Evolutionary conservation across 2,329 filamentous ascomycete species (phyloP).

Genomic region (Fusarium staphyleae): DNA sequence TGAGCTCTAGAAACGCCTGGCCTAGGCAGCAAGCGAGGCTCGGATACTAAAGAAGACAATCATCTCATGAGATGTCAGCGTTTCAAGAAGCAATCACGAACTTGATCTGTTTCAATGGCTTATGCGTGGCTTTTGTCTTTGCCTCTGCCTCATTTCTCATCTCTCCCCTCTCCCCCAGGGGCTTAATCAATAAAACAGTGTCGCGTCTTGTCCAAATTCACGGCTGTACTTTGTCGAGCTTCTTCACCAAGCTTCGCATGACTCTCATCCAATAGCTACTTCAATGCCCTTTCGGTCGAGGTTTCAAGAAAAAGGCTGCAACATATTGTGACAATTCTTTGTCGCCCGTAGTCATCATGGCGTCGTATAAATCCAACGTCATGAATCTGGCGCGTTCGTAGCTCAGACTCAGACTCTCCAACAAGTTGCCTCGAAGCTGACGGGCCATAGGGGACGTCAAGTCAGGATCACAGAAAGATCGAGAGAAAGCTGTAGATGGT

Average conservation of each 20-base stretch:
- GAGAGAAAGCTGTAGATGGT: constrained; percentile 53
- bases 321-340: neutral
- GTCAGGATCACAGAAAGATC: constrained; percentile 47
- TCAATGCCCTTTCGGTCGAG: constrained; percentile 1
- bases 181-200: constrained; percentile 4
- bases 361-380: constrained; percentile 45
- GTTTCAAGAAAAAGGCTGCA: constrained; percentile 8
- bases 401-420: neutral
- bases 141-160: neutral
- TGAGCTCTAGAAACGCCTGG: neutral
- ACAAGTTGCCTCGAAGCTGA: constrained; percentile 17
- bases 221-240: constrained; percentile 13
- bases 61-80: neutral
- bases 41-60: neutral
- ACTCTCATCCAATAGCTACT: neutral
- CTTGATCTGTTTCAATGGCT: neutral
- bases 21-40: neutral
- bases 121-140: neutral
- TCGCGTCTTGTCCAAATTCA: neutral
- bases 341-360: constrained; percentile 39
- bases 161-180: constrained; percentile 5
- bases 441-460: constrained; percentile 45
- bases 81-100: neutral
- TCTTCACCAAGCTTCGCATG: constrained; percentile 1
- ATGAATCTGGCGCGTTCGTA: constrained; percentile 47